Base-by-base conservation (phyloP, 768 basidiomycete genomes). In the Podaxis rugospora region DNA sequence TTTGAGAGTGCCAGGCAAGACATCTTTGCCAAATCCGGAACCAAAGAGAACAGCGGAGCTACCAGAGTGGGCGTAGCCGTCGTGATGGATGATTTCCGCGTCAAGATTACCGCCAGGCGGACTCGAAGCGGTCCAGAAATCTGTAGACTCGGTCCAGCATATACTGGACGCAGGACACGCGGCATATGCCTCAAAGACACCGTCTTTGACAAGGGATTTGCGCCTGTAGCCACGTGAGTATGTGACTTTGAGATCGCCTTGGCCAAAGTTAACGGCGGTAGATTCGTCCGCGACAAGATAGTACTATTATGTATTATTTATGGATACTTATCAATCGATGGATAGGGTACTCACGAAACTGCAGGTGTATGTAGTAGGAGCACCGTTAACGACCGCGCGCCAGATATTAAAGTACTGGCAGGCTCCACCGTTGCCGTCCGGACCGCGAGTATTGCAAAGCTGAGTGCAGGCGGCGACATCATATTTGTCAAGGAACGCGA, bases 371-470 rank as follows among this genome's bases (percentile, higher is more conserved):
- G 78, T 80, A 2, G 78, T 80, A 0, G 81, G 79, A n/a, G 66
- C 62, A 7, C 78, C 79, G 59, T 77, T 66, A 0, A 80, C 77
- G 32, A 81, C 69, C 11, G 79, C 80, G 37, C 79, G 76, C 80
- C 80, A 83, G 70, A 82, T 81, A 64, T 83, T 83, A 70, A 83
- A 80, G 72, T 75, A 83, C 57, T 76, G 74, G 68, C 81, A 83
- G 5, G 73, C 75, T 49, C 80, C 81, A 28, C 80, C 79, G 35
- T 63, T 63, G 5, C 70, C 65, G 61, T 82, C 80, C 2, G 76
- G 70, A 6, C 71, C 75, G 28, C 80, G 76, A 11, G 69, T 70
- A 58, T 78, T 80, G 66, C 81, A 83, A 32, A 76, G 71, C 16
- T 68, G 66, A 13, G 81, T 77, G 53, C 80, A 83, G 4, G 78